phyloP scores from a whole-genome alignment of 495 filamentous ascomycete species.

The Hyaloscypha bicolor region DNA sequence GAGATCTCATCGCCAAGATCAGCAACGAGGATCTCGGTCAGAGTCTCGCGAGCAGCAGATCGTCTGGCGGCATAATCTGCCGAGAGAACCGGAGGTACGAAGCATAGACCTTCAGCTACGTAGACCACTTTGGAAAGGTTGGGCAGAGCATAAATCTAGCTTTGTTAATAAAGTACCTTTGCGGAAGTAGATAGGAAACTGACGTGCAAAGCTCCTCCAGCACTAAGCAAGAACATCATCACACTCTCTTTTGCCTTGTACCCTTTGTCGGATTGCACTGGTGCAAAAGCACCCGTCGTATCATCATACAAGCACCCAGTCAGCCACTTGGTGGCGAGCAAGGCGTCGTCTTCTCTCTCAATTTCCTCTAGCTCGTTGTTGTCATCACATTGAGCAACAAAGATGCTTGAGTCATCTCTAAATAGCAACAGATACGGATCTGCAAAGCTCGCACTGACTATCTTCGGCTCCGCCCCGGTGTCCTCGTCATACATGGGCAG shows the following conservation, averaged over 20 bases:
- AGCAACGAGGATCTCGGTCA: conserved; percentile 78
- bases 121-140: conserved; percentile 63
- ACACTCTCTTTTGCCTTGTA: conserved; percentile 48
- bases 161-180: conserved; percentile 4
- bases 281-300: conserved; percentile 55
- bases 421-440: conserved; percentile 89
- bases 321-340: conserved; percentile 68
- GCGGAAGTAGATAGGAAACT: conserved; percentile 33
- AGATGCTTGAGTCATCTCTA: conserved; percentile 75
- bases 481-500: conserved; percentile 88
- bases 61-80: conserved; percentile 67
- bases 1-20: conserved; percentile 76
- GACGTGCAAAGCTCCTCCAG: conserved; percentile 73
- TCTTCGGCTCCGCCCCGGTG: conserved; percentile 71
- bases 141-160: conserved; percentile 63
- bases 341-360: conserved; percentile 54
- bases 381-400: conserved; percentile 74
- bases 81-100: conserved; percentile 76
- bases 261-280: conserved; percentile 42
- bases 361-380: conserved; percentile 86
- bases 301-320: conserved; percentile 81
- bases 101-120: conserved; percentile 69
- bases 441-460: conserved; percentile 78
- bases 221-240: conserved; percentile 74
- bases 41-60: conserved; percentile 65